phyloP scores from a whole-genome alignment of 345 rosid genomes.

The Ceriops decandra region DNA sequence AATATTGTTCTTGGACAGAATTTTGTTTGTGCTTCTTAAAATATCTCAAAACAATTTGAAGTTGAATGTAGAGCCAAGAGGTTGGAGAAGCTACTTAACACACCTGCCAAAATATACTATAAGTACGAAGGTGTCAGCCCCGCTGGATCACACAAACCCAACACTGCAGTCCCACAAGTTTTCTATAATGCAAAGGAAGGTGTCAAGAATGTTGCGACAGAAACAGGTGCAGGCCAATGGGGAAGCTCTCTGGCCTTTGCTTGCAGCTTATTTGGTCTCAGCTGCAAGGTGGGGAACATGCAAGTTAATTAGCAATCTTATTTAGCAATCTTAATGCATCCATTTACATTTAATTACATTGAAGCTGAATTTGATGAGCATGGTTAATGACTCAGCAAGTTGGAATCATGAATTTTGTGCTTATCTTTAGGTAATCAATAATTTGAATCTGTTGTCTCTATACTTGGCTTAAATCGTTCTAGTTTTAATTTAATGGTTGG shows the following conservation, averaged over 20 bases:
- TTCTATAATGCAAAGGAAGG: slow-evolving; percentile 79
- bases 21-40: background rate
- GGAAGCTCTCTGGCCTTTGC: slow-evolving; percentile 90
- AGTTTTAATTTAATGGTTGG: background rate
- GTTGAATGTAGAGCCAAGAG: slow-evolving; percentile 72
- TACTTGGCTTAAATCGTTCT: background rate
- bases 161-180: slow-evolving; percentile 84
- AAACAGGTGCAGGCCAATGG: slow-evolving; percentile 99
- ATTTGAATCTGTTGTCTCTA: background rate
- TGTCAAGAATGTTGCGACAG: slow-evolving; percentile 72
- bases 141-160: slow-evolving; percentile 96
- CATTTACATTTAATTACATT: background rate
- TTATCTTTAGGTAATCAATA: background rate
- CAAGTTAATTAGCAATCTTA: background rate
- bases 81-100: slow-evolving; percentile 80
- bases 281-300: slow-evolving; percentile 56
- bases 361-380: background rate
- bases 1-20: background rate
- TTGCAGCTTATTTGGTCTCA: slow-evolving; percentile 72
- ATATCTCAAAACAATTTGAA: background rate
- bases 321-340: background rate
- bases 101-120: slow-evolving; percentile 90
- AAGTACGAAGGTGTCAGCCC: slow-evolving; percentile 96
- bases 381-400: no score
- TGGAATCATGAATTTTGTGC: no score